These are phyloP conservation scores for Fusarium heterosporum DNA, from an alignment of 2,329 filamentous ascomycete species.

Conservation along the genomic window DNA sequence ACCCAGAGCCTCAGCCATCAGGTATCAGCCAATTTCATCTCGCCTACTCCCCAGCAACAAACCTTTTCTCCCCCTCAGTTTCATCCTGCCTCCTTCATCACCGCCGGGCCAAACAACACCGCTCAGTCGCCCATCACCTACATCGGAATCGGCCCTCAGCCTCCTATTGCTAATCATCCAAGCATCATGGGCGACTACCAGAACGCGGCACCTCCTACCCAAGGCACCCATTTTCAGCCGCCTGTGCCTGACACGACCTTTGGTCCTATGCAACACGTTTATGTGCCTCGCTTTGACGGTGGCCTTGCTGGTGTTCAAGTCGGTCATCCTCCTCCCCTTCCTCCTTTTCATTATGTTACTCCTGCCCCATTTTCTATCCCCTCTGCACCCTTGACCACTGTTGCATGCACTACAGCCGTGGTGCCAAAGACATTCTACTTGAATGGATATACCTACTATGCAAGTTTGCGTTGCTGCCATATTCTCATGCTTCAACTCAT, in stretches of 20 bases:
- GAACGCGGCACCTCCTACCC: slow-evolving; percentile 56
- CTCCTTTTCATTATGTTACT: slow-evolving; percentile 46
- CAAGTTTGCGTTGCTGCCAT: slow-evolving; percentile 50
- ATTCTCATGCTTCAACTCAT: slow-evolving; percentile 4
- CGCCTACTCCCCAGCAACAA: slow-evolving; percentile 34
- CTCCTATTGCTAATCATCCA: slow-evolving; percentile 45
- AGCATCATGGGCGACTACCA: slow-evolving; percentile 55
- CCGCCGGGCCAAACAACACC: slow-evolving; percentile 14
- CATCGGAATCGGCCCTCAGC: slow-evolving; percentile 43
- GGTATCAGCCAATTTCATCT: slow-evolving; percentile 37
- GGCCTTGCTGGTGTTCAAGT: slow-evolving; percentile 50
- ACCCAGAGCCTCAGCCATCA: slow-evolving; percentile 50
- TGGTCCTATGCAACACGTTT: slow-evolving; percentile 67
- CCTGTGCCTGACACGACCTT: slow-evolving; percentile 68
- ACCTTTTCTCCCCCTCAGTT: slow-evolving; percentile 22
- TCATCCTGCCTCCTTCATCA: slow-evolving; percentile 31
- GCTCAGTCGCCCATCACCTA: slow-evolving; percentile 43
- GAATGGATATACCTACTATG: slow-evolving; percentile 54
- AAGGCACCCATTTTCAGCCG: slow-evolving; percentile 67
- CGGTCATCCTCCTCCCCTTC: slow-evolving; percentile 46
- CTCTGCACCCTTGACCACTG: slow-evolving; percentile 40
- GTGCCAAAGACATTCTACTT: slow-evolving; percentile 51
- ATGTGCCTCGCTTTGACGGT: slow-evolving; percentile 65
- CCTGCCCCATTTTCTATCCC: slow-evolving; percentile 38
- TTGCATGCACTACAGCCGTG: slow-evolving; percentile 48